Percentiles rank a stretch among this genome's conserved stretches.
Conservation (phyloP, 768 basidiomycete species). For the Lentinus tigrinus region DNA sequence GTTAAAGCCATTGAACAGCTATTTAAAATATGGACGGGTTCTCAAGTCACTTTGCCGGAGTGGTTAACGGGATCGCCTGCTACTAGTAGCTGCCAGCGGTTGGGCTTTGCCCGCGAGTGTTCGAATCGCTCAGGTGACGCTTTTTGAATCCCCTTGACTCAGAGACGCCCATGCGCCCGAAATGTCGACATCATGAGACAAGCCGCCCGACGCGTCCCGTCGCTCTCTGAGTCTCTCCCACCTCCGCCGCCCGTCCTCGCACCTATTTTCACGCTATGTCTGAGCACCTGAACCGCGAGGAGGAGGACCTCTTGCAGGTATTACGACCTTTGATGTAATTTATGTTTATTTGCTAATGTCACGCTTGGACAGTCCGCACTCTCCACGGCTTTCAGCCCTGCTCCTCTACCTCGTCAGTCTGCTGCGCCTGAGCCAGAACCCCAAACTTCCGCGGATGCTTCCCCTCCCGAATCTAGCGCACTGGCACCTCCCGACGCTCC, state of each 20-base stretch:
- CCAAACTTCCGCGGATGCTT: conserved; percentile 1
- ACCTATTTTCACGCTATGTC: conserved; percentile 18
- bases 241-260: background rate
- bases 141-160: conserved; percentile 34
- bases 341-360: background rate
- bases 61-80: conserved; percentile 71
- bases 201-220: no score
- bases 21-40: no score
- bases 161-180: no score
- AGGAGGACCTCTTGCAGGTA: conserved; percentile 31
- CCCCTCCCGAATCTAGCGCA: background rate
- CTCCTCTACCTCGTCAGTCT: conserved; percentile 22
- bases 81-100: conserved; percentile 44
- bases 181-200: no score
- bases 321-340: background rate
- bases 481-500: conserved; percentile 5
- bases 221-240: no score
- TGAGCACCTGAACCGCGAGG: conserved; percentile 24
- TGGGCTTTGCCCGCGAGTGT: conserved; percentile 62
- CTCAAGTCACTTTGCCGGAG: conserved; percentile 89
- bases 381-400: conserved; percentile 29
- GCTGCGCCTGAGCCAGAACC: conserved; percentile 7
- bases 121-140: conserved; percentile 63
- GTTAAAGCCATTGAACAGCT: no score
- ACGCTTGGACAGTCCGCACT: conserved; percentile 26